phyloP scores from a whole-genome alignment of 1,284 basidiomycete species.

The Apiotrichum domesticum region DNA sequence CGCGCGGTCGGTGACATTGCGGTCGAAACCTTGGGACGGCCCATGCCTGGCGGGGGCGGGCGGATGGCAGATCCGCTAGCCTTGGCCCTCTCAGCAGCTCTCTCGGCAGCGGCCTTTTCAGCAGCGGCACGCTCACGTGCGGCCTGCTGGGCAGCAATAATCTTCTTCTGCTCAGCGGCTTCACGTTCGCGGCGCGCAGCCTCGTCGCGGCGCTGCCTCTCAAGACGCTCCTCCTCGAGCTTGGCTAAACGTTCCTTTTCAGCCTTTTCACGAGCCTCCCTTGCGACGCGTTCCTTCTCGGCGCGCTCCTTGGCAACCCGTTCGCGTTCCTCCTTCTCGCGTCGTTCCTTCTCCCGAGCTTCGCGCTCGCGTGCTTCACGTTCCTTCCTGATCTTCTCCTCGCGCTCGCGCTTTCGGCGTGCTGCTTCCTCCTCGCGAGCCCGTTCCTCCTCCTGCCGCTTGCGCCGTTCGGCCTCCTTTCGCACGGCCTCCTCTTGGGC shows the following conservation, averaged over 20 bases:
- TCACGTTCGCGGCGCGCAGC: slow-evolving; percentile 36
- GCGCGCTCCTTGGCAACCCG: slow-evolving; percentile 59
- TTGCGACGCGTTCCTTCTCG: slow-evolving; percentile 51
- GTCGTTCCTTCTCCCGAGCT: slow-evolving; percentile 43
- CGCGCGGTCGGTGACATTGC: slow-evolving; percentile 9
- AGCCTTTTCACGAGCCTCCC: slow-evolving; percentile 36
- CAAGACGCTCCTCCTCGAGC: slow-evolving; percentile 31
- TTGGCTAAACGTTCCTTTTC: slow-evolving; percentile 38
- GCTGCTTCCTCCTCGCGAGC: slow-evolving; percentile 51
- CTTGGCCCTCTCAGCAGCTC: slow-evolving; percentile 22
- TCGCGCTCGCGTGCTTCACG: slow-evolving; percentile 46
- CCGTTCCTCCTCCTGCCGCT: slow-evolving; percentile 51
- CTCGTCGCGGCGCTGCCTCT: slow-evolving; percentile 35
- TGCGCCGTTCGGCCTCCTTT: slow-evolving; percentile 50
- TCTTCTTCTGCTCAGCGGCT: slow-evolving; percentile 36
- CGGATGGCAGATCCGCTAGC: slow-evolving; percentile 9
- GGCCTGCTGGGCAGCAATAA: slow-evolving; percentile 37
- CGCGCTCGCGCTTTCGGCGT: slow-evolving; percentile 61
- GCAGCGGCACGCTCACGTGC: slow-evolving; percentile 33
- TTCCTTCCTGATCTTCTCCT: slow-evolving; percentile 60
- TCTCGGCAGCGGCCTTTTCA: slow-evolving; percentile 33
- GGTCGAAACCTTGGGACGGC: not conserved
- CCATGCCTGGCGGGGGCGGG: slow-evolving; percentile 7
- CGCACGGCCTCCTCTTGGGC: slow-evolving; percentile 66
- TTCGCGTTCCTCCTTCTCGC: slow-evolving; percentile 63